Percentiles rank a stretch among this genome's conserved stretches.
Evolutionary conservation across 192 early-diverging fungal species (phyloP).

Genomic region (Radiomyces spectabilis): DNA sequence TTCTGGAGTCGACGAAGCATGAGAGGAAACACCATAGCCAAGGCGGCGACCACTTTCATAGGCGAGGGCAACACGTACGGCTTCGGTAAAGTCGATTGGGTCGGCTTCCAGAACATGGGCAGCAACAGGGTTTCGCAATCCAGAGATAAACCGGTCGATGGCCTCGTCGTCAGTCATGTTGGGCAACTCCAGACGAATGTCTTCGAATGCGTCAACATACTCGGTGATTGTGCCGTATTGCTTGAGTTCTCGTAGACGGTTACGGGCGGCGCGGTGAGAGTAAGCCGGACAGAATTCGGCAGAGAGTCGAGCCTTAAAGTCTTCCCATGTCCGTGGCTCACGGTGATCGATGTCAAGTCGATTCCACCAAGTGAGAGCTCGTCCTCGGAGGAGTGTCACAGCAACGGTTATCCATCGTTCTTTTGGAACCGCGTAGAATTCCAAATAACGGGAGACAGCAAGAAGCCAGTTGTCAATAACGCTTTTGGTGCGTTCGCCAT

Average conservation of each 20-base stretch:
- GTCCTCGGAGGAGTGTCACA: no score
- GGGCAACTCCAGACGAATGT: not conserved
- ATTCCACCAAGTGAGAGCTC: slow-evolving; percentile 2
- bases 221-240: not conserved
- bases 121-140: not conserved
- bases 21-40: no score
- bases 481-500: no score
- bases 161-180: not conserved
- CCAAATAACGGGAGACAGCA: no score
- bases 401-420: not conserved
- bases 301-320: not conserved
- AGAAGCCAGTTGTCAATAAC: no score
- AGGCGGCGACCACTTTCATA: not conserved
- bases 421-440: not conserved
- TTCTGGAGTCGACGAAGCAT: no score
- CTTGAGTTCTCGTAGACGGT: not conserved
- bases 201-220: not conserved
- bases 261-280: not conserved
- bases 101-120: not conserved
- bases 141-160: not conserved
- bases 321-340: not conserved
- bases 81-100: not conserved
- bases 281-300: not conserved
- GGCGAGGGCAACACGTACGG: not conserved
- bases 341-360: not conserved